phyloP scores from a whole-genome alignment of 768 basidiomycete species.

The Hortiboletus flavorubellus region DNA sequence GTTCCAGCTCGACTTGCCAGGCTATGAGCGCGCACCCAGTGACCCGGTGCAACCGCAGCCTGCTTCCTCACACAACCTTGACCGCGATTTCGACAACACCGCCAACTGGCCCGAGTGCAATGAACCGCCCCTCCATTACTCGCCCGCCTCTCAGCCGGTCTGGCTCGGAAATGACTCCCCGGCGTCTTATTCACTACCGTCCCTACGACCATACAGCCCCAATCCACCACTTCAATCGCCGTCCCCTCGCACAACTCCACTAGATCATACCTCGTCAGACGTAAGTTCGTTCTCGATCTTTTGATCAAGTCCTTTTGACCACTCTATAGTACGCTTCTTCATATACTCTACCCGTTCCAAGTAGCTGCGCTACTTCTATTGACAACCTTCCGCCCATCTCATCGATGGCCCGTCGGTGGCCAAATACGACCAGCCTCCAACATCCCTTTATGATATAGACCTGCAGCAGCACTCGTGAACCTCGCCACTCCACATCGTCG shows the following conservation, averaged over 20 bases:
- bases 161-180: conserved; percentile 31
- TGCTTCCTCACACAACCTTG: conserved; percentile 1
- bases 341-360: conserved; percentile 25
- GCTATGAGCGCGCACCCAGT: conserved; percentile 19
- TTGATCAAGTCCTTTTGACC: conserved; percentile 3
- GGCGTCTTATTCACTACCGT: conserved; percentile 28
- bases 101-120: conserved; percentile 24
- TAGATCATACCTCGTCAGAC: conserved; percentile 26
- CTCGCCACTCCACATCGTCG: not conserved
- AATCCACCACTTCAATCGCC: conserved; percentile 28
- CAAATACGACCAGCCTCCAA: conserved; percentile 31
- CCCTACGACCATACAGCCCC: conserved; percentile 28
- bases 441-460: conserved; percentile 35
- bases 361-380: conserved; percentile 30
- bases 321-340: conserved; percentile 18
- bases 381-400: conserved; percentile 35
- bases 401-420: conserved; percentile 37
- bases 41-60: conserved; percentile 20
- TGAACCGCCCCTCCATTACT: conserved; percentile 19
- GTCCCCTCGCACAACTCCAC: conserved; percentile 23
- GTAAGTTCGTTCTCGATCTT: conserved; percentile 11
- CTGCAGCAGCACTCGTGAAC: conserved; percentile 3
- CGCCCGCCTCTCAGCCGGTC: conserved; percentile 19
- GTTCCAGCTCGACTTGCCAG: conserved; percentile 52
- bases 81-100: conserved; percentile 19